These are phyloP conservation scores for Hymenoscyphus linearis DNA, from an alignment of 2,329 filamentous ascomycete species.

Conservation along the genomic window DNA sequence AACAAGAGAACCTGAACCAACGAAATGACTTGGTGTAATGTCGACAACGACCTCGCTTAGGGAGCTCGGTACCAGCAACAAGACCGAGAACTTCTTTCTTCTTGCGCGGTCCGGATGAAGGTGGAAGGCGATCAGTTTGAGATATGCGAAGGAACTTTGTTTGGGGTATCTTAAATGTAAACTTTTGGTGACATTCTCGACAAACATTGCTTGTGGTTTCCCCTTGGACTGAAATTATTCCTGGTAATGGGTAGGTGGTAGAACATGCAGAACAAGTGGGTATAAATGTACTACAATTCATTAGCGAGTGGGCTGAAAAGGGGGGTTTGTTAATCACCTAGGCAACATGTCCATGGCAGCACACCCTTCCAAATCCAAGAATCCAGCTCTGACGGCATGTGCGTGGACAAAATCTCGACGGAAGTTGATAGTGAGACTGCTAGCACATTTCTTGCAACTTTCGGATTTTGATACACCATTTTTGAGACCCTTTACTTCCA, in stretches of 20 bases:
- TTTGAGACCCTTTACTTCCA: slow-evolving; percentile 63
- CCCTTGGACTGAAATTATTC: slow-evolving; percentile 67
- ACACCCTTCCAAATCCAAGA: slow-evolving; percentile 71
- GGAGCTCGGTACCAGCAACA: slow-evolving; percentile 51
- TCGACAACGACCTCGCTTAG: slow-evolving; percentile 46
- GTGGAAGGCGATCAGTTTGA: slow-evolving; percentile 36
- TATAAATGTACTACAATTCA: slow-evolving; percentile 57
- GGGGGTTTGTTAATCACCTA: slow-evolving; percentile 41
- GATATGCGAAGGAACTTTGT: slow-evolving; percentile 72
- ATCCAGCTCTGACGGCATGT: slow-evolving; percentile 69
- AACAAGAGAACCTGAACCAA: slow-evolving; percentile 64
- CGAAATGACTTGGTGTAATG: slow-evolving; percentile 56
- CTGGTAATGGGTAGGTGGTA: slow-evolving; percentile 53
- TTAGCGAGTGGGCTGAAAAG: not conserved
- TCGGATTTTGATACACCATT: slow-evolving; percentile 46
- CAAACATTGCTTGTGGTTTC: slow-evolving; percentile 71
- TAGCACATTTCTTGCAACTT: slow-evolving; percentile 56
- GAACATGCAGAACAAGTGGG: slow-evolving; percentile 77
- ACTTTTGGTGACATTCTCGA: slow-evolving; percentile 72
- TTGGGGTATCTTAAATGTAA: slow-evolving; percentile 73
- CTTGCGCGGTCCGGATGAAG: slow-evolving; percentile 37
- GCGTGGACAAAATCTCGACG: slow-evolving; percentile 67
- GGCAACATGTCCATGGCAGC: slow-evolving; percentile 71
- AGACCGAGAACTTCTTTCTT: slow-evolving; percentile 51
- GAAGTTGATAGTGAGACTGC: slow-evolving; percentile 48